These are phyloP conservation scores for Ceratocystis alfenasii DNA, from an alignment of 2,329 filamentous ascomycete genomes.

Conservation along the genomic window DNA sequence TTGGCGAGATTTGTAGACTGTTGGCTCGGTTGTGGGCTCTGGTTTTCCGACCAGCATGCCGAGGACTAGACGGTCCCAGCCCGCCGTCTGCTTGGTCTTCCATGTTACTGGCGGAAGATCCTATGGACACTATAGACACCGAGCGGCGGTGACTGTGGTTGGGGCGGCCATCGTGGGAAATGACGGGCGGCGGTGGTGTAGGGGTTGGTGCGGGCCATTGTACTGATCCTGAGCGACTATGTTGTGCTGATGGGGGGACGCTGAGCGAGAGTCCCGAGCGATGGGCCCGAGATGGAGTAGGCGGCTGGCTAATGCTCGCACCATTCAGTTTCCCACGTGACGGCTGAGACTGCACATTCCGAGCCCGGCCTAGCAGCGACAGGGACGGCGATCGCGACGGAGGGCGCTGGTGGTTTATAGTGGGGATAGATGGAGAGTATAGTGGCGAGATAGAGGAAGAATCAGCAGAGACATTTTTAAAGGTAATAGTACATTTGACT, in stretches of 20 bases:
- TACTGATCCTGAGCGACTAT: constrained; percentile 37
- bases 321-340: constrained; percentile 30
- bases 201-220: constrained; percentile 35
- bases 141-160: constrained; percentile 51
- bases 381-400: constrained; percentile 33
- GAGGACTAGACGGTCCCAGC: constrained; percentile 15
- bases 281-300: constrained; percentile 42
- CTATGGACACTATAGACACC: constrained; percentile 71
- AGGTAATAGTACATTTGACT: constrained; percentile 89
- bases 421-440: constrained; percentile 5
- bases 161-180: constrained; percentile 25
- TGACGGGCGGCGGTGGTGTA: constrained; percentile 25
- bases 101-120: constrained; percentile 39
- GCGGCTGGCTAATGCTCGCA: constrained; percentile 30
- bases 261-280: constrained; percentile 55
- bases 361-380: constrained; percentile 32
- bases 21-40: constrained; percentile 63
- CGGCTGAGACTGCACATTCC: constrained; percentile 35
- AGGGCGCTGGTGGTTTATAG: constrained; percentile 29
- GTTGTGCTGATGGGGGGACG: constrained; percentile 36
- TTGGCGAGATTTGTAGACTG: constrained; percentile 59
- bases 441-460: constrained; percentile 13
- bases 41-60: constrained; percentile 14
- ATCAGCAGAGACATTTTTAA: constrained; percentile 64
- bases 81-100: constrained; percentile 33